phyloP scores from a whole-genome alignment of 768 basidiomycete species.

The Dioszegia aurantiaca region DNA sequence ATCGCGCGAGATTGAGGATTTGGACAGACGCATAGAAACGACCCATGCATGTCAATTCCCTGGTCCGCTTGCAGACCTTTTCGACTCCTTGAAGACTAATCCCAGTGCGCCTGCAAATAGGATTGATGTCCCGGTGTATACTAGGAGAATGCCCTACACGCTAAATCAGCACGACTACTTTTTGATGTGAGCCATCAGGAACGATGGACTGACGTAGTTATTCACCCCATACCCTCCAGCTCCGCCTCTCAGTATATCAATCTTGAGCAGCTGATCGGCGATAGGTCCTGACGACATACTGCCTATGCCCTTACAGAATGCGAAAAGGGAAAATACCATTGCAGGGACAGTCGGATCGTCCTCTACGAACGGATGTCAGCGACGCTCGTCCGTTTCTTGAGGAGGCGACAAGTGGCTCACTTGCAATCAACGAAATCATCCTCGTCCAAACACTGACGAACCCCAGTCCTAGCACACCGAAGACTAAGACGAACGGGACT shows the following conservation, averaged over 20 bases:
- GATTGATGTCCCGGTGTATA: slow-evolving; percentile 39
- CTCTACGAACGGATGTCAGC: slow-evolving; percentile 17
- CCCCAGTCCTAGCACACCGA: slow-evolving; percentile 36
- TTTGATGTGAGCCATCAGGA: neutral
- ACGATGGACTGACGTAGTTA: slow-evolving; percentile 44
- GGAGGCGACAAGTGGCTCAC: slow-evolving; percentile 24
- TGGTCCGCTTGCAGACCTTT: neutral
- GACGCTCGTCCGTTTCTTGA: neutral
- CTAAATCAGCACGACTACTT: slow-evolving; percentile 2
- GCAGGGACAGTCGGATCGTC: slow-evolving; percentile 35
- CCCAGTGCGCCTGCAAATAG: slow-evolving; percentile 20
- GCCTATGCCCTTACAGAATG: slow-evolving; percentile 40
- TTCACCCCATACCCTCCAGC: slow-evolving; percentile 44
- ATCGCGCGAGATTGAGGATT: slow-evolving; percentile 12
- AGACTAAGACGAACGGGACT: slow-evolving; percentile 34
- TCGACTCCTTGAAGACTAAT: slow-evolving; percentile 4
- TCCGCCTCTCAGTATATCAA: slow-evolving; percentile 22
- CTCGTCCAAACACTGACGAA: slow-evolving; percentile 42
- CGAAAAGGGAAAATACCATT: slow-evolving; percentile 39
- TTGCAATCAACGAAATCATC: slow-evolving; percentile 36
- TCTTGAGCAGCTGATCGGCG: slow-evolving; percentile 38
- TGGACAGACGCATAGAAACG: too few relatives aligned
- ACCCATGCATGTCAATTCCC: too few relatives aligned
- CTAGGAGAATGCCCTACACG: slow-evolving; percentile 29
- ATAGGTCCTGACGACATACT: slow-evolving; percentile 47